Evolutionary conservation across 169 alveolate genomes (phyloP), one percentile per base, ranked within the genome.

Genomic region (Eimeria acervulina): DNA sequence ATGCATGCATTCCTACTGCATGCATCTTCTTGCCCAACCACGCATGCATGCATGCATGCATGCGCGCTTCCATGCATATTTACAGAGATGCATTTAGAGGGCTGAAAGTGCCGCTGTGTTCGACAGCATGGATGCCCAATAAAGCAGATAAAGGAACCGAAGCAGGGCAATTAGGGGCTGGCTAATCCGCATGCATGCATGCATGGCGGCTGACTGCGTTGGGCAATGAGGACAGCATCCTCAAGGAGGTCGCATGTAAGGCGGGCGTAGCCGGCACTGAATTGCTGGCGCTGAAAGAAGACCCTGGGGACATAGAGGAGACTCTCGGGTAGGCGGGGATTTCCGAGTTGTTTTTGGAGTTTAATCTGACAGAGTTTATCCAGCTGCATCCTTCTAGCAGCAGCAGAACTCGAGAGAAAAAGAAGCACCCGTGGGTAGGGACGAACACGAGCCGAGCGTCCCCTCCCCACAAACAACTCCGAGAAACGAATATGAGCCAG

Each of bases 171-270:
- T n/a, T 21, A 13, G 28, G 28, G 19, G 68, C 3, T 59, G 68
- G 21, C 81, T n/a, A 0, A 42, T 42, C 5, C 8, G 81, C 40
- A 31, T 70, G 40, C 28, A 70, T 36, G 15, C 44, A 36, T 8
- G 81, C 81, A 70, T 28, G 31, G 84, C 26, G 84, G n/a, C 92
- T n/a, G 31, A 84, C 92, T 84, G 33, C 36, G 52, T 28, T 84
- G 92, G 17, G 74, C 38, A 28, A 33, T 47, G 47, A 23, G 31
- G 6, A 84, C 31, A 3, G 92, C 72, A 68, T 84, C 92, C 26
- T 84, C 92, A 13, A 84, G 61, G 26, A 84, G 92, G 36, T 84
- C 92, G 55, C 92, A 84, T 2, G 92, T 78, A 12, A 84, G 70
- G 44, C 92, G 38, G 76, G n/a, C 15, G 40, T 31, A 28, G 59